Conservation (phyloP, 257 asterid genomes). For the Gentiana dahurica region DNA sequence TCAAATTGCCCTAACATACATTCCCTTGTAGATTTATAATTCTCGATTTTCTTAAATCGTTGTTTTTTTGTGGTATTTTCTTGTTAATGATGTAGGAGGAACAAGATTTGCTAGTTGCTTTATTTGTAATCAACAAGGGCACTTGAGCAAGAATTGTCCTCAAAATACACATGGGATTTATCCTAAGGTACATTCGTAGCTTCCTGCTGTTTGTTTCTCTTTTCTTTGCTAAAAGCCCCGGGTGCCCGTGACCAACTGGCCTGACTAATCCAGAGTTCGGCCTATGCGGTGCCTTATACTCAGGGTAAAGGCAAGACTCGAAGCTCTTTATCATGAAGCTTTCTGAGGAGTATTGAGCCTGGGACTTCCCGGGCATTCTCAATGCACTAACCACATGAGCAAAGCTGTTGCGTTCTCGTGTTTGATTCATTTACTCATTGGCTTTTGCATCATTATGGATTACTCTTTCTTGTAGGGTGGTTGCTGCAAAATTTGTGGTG, state of each 20-base stretch:
- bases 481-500: slow-evolving; percentile 83
- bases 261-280: too few relatives aligned
- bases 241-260: too few relatives aligned
- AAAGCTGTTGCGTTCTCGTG: neutral
- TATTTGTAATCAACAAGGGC: slow-evolving; percentile 85
- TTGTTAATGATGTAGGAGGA: slow-evolving; percentile 62
- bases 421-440: neutral
- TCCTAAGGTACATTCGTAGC: slow-evolving; percentile 51
- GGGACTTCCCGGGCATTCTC: too few relatives aligned
- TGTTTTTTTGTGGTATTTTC: neutral
- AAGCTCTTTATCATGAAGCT: too few relatives aligned
- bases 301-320: too few relatives aligned
- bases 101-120: slow-evolving; percentile 81
- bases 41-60: neutral
- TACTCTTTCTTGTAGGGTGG: slow-evolving; percentile 56
- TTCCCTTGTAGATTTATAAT: neutral
- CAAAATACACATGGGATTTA: slow-evolving; percentile 76
- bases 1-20: neutral
- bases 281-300: too few relatives aligned
- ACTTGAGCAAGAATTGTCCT: slow-evolving; percentile 91
- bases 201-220: neutral
- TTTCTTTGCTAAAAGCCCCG: too few relatives aligned
- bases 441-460: neutral
- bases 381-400: too few relatives aligned
- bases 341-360: too few relatives aligned